phyloP scores from a whole-genome alignment of 352 stramenopile species.

The Phytophthora foliorum region DNA sequence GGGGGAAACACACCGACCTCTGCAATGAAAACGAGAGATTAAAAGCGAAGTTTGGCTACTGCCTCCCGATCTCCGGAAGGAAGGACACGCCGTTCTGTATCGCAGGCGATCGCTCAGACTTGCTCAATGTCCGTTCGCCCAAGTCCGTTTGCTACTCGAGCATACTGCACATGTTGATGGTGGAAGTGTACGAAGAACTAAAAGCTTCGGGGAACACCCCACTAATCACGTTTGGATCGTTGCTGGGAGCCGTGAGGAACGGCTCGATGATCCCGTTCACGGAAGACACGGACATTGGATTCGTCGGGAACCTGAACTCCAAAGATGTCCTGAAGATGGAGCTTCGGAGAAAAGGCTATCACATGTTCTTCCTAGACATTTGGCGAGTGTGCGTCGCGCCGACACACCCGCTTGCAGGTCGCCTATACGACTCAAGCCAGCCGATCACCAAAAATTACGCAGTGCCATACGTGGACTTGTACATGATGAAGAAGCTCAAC shows the following conservation, averaged over 20 bases:
- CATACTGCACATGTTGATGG: conserved; percentile 64
- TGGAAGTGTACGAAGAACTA: conserved; percentile 65
- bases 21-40: conserved; percentile 20
- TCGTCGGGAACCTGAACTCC: conserved; percentile 29
- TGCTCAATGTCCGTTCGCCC: conserved; percentile 37
- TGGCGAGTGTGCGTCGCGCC: conserved; percentile 56
- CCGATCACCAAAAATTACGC: conserved; percentile 26
- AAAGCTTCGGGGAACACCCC: conserved; percentile 34
- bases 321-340: conserved; percentile 21
- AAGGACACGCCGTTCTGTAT: conserved; percentile 59
- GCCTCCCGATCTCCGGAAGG: conserved; percentile 58
- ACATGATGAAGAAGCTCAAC: conserved; percentile 31
- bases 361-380: conserved; percentile 56
- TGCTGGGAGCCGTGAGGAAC: conserved; percentile 62
- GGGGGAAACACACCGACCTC: conserved; percentile 25
- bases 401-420: conserved; percentile 44
- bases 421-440: conserved; percentile 45
- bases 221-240: conserved; percentile 51
- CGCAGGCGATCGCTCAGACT: conserved; percentile 50
- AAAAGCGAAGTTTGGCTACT: conserved; percentile 41
- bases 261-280: conserved; percentile 65
- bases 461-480: conserved; percentile 55
- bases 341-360: conserved; percentile 56
- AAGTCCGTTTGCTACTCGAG: conserved; percentile 57
- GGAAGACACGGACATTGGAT: conserved; percentile 64